A percentile compares a stretch with the other conserved stretches of the same genome.
phyloP scores from a whole-genome alignment of 2,329 filamentous ascomycete species.

The Triangularia verruculosa region DNA sequence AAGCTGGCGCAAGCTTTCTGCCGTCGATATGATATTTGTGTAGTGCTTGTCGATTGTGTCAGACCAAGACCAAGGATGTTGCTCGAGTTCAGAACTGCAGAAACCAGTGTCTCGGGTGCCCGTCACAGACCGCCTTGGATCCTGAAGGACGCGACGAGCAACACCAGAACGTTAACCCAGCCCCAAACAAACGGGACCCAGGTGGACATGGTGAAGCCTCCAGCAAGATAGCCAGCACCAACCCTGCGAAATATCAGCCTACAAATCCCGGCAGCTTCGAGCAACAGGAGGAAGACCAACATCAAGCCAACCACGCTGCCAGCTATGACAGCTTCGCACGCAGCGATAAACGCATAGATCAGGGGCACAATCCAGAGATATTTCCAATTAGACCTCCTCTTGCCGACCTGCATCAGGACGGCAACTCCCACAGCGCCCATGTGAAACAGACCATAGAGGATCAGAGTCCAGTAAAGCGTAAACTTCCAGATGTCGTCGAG shows the following conservation, averaged over 20 bases:
- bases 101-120: slow-evolving; percentile 1
- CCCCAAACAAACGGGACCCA: slow-evolving; percentile 93
- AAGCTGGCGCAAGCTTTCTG: not conserved
- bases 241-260: slow-evolving; percentile 48
- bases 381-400: slow-evolving; percentile 52
- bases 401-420: slow-evolving; percentile 65
- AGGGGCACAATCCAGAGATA: slow-evolving; percentile 70
- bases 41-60: not conserved
- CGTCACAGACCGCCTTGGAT: slow-evolving; percentile 77
- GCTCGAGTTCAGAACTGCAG: not conserved
- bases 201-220: slow-evolving; percentile 87
- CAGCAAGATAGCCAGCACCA: slow-evolving; percentile 75
- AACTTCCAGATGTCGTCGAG: slow-evolving; percentile 80
- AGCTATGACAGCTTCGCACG: slow-evolving; percentile 72
- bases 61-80: not conserved
- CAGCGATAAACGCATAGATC: slow-evolving; percentile 68
- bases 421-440: slow-evolving; percentile 69
- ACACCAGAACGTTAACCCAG: slow-evolving; percentile 74
- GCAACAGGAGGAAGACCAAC: slow-evolving; percentile 48
- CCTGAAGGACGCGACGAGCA: slow-evolving; percentile 87
- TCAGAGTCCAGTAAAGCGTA: slow-evolving; percentile 80
- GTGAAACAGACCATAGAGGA: slow-evolving; percentile 75
- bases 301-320: slow-evolving; percentile 79
- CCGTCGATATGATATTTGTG: not conserved
- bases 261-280: not conserved